These are phyloP conservation scores for Kalmusia sp. DNA, from an alignment of 2,329 filamentous ascomycete species.

Conservation along the genomic window DNA sequence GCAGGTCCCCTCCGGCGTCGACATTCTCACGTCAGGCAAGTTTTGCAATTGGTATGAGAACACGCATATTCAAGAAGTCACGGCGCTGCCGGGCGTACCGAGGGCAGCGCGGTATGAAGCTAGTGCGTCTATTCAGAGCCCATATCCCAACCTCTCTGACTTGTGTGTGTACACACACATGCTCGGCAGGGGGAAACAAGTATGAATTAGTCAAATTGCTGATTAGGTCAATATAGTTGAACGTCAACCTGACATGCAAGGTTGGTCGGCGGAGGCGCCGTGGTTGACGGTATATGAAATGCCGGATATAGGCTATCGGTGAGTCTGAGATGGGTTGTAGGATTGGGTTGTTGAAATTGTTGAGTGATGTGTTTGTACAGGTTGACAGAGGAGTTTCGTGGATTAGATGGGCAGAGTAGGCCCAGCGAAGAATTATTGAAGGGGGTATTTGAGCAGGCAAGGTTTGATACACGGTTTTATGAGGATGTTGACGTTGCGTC, in stretches of 20 bases:
- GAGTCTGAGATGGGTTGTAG: too few species aligned
- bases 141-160: background rate
- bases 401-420: conserved; percentile 28
- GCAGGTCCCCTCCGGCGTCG: background rate
- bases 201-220: too few species aligned
- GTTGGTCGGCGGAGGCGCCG: conserved; percentile 17
- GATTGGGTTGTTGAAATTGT: too few species aligned
- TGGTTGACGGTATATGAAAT: conserved; percentile 41
- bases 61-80: conserved; percentile 28
- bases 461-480: conserved; percentile 39
- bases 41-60: conserved; percentile 25
- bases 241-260: conserved; percentile 10
- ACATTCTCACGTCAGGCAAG: background rate
- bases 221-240: background rate
- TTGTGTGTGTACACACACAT: too few species aligned
- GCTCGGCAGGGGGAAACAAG: too few species aligned
- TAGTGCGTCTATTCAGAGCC: background rate
- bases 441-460: conserved; percentile 29
- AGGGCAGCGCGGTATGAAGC: conserved; percentile 34
- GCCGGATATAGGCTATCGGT: conserved; percentile 30
- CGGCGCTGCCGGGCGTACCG: conserved; percentile 29
- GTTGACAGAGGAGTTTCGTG: conserved; percentile 26
- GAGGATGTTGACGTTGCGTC: conserved; percentile 13
- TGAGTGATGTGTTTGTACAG: too few species aligned
- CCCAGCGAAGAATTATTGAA: conserved; percentile 27